Evolutionary conservation across 2,329 filamentous ascomycete species (phyloP).

Genomic region (Pezicula radicicola): DNA sequence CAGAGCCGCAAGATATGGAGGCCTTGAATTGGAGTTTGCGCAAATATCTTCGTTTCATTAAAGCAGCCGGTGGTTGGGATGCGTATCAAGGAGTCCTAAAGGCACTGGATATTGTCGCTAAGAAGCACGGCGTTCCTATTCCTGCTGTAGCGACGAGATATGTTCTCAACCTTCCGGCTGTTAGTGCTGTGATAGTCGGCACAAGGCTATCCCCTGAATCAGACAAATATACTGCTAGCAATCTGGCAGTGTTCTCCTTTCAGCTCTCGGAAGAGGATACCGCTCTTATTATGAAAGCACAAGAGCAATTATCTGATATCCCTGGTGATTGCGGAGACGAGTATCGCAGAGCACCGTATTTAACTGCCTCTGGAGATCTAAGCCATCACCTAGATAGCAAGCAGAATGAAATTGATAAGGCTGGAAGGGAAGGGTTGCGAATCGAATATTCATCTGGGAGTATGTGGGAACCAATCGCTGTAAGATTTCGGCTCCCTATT

Average conservation of each 20-base stretch:
- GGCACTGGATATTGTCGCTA: constrained; percentile 1
- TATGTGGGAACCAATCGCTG: constrained; percentile 29
- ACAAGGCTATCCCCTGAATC: constrained; percentile 2
- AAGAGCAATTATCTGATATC: constrained; percentile 22
- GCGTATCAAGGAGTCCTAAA: constrained; percentile 6
- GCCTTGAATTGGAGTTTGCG: constrained; percentile 27
- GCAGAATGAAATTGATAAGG: constrained; percentile 11
- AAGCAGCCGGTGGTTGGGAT: constrained; percentile 26
- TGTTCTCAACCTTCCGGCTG: constrained; percentile 5
- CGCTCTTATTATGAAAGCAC: constrained; percentile 13
- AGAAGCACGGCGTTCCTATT: constrained; percentile 3
- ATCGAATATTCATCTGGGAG: constrained; percentile 28
- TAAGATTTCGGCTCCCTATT: constrained; percentile 3
- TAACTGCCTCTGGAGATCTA: constrained; percentile 30
- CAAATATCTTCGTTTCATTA: constrained; percentile 35
- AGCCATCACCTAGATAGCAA: constrained; percentile 23
- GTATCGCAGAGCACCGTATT: constrained; percentile 28
- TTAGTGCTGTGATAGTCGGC: constrained; percentile 8
- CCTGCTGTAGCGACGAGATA: constrained; percentile 8
- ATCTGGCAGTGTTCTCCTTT: constrained; percentile 4
- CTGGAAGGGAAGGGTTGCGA: constrained; percentile 18
- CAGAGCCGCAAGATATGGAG: constrained; percentile 18
- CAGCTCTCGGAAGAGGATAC: constrained; percentile 4
- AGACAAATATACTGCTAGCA: constrained; percentile 2
- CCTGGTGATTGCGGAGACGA: constrained; percentile 32